These are phyloP conservation scores for Fusarium heterosporum DNA, from an alignment of 2,329 filamentous ascomycete species.

Conservation along the genomic window DNA sequence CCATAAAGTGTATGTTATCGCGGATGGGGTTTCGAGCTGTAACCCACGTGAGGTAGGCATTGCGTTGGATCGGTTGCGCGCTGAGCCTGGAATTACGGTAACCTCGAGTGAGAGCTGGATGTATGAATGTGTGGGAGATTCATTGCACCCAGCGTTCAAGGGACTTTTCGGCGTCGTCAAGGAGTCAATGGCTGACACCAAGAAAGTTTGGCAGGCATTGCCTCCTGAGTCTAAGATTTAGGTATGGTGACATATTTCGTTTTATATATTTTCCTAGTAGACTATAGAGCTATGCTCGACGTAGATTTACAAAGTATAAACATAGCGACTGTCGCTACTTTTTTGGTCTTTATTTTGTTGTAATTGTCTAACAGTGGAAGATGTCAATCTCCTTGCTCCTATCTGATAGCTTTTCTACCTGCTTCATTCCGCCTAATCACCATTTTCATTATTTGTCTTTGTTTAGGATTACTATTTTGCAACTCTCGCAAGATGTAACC, in stretches of 20 bases:
- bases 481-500: slow-evolving; percentile 12
- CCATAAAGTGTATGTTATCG: slow-evolving; percentile 86
- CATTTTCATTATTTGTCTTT: slow-evolving; percentile 26
- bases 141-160: slow-evolving; percentile 77
- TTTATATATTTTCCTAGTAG: background rate
- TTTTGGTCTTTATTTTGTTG: slow-evolving; percentile 16
- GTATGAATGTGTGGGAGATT: slow-evolving; percentile 91
- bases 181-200: slow-evolving; percentile 78
- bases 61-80: slow-evolving; percentile 79
- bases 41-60: slow-evolving; percentile 84
- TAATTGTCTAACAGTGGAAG: slow-evolving; percentile 6
- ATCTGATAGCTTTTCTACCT: slow-evolving; percentile 6
- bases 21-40: slow-evolving; percentile 90
- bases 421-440: slow-evolving; percentile 31
- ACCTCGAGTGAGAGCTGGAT: slow-evolving; percentile 91
- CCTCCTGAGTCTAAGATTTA: slow-evolving; percentile 68
- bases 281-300: background rate
- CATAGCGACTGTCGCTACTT: slow-evolving; percentile 3
- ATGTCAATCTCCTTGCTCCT: slow-evolving; percentile 4
- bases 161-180: slow-evolving; percentile 81
- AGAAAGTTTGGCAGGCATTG: slow-evolving; percentile 73
- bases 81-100: slow-evolving; percentile 77
- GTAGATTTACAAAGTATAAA: slow-evolving; percentile 8
- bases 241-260: background rate
- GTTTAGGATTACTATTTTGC: slow-evolving; percentile 34